phyloP scores from a whole-genome alignment of 2,329 filamentous ascomycete genomes.

The Nothophoma quercina region DNA sequence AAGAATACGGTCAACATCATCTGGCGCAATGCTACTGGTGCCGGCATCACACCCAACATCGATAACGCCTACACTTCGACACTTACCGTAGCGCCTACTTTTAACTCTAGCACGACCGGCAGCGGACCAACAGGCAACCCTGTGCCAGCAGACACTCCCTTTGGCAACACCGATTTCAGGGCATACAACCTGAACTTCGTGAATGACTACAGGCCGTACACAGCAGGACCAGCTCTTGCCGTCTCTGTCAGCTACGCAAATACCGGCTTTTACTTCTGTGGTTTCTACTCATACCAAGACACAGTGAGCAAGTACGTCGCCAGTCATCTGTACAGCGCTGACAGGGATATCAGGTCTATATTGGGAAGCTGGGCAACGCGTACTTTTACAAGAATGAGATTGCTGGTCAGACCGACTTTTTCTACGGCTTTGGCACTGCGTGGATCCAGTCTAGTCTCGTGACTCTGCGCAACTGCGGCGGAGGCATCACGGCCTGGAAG shows the following conservation, averaged over 20 bases:
- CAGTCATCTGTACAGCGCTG: not conserved
- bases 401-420: slow-evolving; percentile 72
- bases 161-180: slow-evolving; percentile 69
- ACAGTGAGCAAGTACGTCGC: slow-evolving; percentile 55
- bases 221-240: slow-evolving; percentile 66
- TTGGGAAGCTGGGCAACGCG: slow-evolving; percentile 71
- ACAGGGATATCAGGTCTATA: slow-evolving; percentile 50
- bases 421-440: slow-evolving; percentile 72
- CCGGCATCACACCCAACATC: slow-evolving; percentile 49
- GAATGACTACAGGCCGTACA: slow-evolving; percentile 64
- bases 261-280: slow-evolving; percentile 71
- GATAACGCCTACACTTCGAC: slow-evolving; percentile 71
- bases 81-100: slow-evolving; percentile 68
- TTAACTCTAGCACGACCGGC: slow-evolving; percentile 69
- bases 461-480: slow-evolving; percentile 66
- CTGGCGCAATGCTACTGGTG: slow-evolving; percentile 65
- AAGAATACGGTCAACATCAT: slow-evolving; percentile 64
- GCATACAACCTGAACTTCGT: slow-evolving; percentile 72
- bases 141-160: slow-evolving; percentile 67
- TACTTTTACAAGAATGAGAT: slow-evolving; percentile 69
- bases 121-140: slow-evolving; percentile 67
- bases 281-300: slow-evolving; percentile 73
- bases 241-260: slow-evolving; percentile 69
- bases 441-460: slow-evolving; percentile 66
- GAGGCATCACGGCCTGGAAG: slow-evolving; percentile 75